A percentile compares a stretch with the other conserved stretches of the same genome.
phyloP scores from a whole-genome alignment of 306 rosid species.

The Dryas octopetala region DNA sequence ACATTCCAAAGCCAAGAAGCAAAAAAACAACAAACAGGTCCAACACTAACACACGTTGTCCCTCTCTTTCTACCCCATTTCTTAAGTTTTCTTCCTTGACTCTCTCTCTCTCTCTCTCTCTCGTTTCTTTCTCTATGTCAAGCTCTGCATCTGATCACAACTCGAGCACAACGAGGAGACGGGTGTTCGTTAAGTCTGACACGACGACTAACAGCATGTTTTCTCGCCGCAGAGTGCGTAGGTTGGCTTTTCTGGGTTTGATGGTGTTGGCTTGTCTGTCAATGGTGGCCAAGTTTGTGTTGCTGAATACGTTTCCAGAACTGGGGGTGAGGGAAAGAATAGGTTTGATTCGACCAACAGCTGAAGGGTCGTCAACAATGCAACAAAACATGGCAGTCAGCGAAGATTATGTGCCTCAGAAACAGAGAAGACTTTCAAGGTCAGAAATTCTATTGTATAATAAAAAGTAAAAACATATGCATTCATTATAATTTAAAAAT shows the following conservation, averaged over 20 bases:
- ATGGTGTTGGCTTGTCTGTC: constrained; percentile 40
- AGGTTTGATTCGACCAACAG: constrained; percentile 4
- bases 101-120: constrained; percentile 13
- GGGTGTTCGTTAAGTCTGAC: constrained; percentile 3
- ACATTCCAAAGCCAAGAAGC: constrained; percentile 13
- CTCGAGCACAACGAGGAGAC: constrained; percentile 24
- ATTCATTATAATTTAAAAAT: background rate
- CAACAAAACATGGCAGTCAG: background rate
- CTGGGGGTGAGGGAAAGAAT: constrained; percentile 6
- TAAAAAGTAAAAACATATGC: background rate
- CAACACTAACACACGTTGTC: background rate
- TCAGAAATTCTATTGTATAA: background rate
- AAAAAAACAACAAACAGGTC: constrained; percentile 12
- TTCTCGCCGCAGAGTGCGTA: background rate
- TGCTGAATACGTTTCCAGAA: constrained; percentile 39
- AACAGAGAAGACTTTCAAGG: background rate
- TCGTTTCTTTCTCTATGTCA: constrained; percentile 3
- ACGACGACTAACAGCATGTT: background rate
- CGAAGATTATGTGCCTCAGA: background rate
- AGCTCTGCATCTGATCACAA: background rate
- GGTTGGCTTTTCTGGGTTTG: constrained; percentile 25
- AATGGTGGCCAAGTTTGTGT: constrained; percentile 37
- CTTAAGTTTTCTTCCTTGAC: too few relatives aligned
- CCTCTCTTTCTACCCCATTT: background rate
- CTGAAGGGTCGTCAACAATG: background rate